Percentiles rank a stretch among this genome's conserved stretches.
These are phyloP conservation scores for Malus hybrid DNA, from an alignment of 331 rosid species.

Conservation along the genomic window DNA sequence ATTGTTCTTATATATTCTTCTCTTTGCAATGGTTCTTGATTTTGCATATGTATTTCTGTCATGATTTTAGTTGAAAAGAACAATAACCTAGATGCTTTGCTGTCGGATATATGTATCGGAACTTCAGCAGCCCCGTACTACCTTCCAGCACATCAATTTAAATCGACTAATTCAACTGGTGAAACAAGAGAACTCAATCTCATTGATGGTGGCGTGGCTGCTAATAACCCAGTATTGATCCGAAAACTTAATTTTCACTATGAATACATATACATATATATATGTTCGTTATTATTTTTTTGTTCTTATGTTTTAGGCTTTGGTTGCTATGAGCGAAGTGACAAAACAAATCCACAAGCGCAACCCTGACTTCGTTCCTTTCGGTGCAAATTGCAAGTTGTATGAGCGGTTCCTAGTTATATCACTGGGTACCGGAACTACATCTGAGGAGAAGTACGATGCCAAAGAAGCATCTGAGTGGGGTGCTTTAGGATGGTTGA, in stretches of 20 bases:
- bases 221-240: constrained; percentile 9
- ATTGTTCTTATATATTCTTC: too few species aligned
- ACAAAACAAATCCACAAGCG: constrained; percentile 18
- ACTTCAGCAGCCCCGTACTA: constrained; percentile 30
- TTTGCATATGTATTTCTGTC: background rate
- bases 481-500: constrained; percentile 23
- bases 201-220: constrained; percentile 15
- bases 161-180: constrained; percentile 1
- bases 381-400: constrained; percentile 6
- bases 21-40: background rate
- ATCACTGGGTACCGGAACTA: constrained; percentile 40
- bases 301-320: constrained; percentile 12
- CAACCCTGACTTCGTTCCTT: constrained; percentile 21
- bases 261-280: background rate
- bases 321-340: constrained; percentile 29
- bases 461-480: constrained; percentile 22
- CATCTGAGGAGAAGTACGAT: constrained; percentile 11
- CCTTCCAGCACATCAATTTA: constrained; percentile 13
- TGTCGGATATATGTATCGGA: constrained; percentile 20
- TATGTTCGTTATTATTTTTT: background rate
- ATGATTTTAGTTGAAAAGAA: constrained; percentile 12
- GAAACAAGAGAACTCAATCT: constrained; percentile 16
- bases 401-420: constrained; percentile 20
- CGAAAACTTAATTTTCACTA: background rate
- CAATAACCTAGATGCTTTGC: constrained; percentile 9